Evolutionary conservation across 2,329 filamentous ascomycete genomes (phyloP).

Genomic region (Colletotrichum truncatum): DNA sequence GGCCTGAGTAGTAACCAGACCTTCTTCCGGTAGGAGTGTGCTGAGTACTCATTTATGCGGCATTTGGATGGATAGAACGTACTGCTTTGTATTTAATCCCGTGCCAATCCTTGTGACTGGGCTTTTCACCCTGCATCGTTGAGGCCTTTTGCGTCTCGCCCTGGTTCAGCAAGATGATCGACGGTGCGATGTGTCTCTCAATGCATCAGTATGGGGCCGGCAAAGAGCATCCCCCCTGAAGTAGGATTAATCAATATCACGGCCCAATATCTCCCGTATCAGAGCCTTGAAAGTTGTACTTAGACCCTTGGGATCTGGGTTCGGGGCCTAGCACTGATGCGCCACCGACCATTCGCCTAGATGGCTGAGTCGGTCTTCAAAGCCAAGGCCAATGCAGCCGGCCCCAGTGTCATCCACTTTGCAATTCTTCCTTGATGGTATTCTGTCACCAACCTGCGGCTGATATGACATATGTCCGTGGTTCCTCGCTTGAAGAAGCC

Average conservation of each 20-base stretch:
- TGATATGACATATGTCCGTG: neutral
- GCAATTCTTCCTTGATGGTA: neutral
- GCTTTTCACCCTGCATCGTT: neutral
- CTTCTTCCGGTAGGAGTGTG: no score
- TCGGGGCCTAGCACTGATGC: neutral
- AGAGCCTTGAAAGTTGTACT: neutral
- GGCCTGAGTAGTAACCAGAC: no score
- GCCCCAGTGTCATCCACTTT: neutral
- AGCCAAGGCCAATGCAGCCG: neutral
- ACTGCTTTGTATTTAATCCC: neutral
- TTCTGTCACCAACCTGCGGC: neutral
- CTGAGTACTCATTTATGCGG: neutral
- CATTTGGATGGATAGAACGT: neutral
- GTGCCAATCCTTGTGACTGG: neutral
- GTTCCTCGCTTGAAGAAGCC: neutral
- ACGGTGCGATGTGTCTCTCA: constrained; percentile 2
- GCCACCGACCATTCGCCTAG: neutral
- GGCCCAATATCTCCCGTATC: neutral
- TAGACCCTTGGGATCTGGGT: neutral
- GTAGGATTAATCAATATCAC: neutral
- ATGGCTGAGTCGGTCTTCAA: neutral
- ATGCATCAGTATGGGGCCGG: constrained; percentile 4
- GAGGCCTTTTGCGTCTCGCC: neutral
- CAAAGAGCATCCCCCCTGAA: neutral
- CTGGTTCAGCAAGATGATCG: constrained; percentile 1